Base-by-base conservation (phyloP, 257 asterid genomes). In the Lithospermum erythrorhizon region DNA sequence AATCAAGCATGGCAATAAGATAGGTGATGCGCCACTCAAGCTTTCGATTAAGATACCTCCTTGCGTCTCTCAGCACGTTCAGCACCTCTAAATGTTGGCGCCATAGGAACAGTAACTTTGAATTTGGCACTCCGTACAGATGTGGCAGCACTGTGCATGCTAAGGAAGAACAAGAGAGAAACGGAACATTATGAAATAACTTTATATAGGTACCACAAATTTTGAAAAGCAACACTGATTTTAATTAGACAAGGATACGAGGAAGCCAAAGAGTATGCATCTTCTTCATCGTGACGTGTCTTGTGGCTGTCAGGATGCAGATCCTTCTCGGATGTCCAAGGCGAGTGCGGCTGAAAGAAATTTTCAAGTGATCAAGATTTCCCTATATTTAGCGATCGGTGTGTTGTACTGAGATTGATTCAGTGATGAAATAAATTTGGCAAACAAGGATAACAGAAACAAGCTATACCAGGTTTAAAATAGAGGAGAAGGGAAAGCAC, bases 51-150 rank as follows among this genome's bases (percentile, higher is more conserved):
- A 6, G 14, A 11, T 82, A 84, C 97, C 95, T 90, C 91, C 78
- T 66, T 83, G 18, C 96, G 95, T 63, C 82, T 77, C 73, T 73
- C 84, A 58, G 76, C 58, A 52, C 97, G 97, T 49, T 82, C 86
- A 67, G 29, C 67, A 35, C 82, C 78, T 47, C 59, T 72, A 64
- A 90, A 90, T 37, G 69, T 68, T 52, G 96, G 97, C 21, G 80
- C 95, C 53, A 85, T 74, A 3, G 94, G 83, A 63, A 90, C 89
- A 21, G 97, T 90, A 72, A 93, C 65, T 78, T 73, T 81, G 71
- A 78, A 82, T 68, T 62, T 83, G 23, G 19, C 30, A 20, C 77
- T 79, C 52, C 94, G 79, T 53, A 89, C 85, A 57, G 97, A 88
- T 66, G 95, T 84, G 68, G 97, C 95, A 76, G 84, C 83, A 67